phyloP scores from a whole-genome alignment of 192 early-diverging fungal genomes.

The Coemansia sp. region DNA sequence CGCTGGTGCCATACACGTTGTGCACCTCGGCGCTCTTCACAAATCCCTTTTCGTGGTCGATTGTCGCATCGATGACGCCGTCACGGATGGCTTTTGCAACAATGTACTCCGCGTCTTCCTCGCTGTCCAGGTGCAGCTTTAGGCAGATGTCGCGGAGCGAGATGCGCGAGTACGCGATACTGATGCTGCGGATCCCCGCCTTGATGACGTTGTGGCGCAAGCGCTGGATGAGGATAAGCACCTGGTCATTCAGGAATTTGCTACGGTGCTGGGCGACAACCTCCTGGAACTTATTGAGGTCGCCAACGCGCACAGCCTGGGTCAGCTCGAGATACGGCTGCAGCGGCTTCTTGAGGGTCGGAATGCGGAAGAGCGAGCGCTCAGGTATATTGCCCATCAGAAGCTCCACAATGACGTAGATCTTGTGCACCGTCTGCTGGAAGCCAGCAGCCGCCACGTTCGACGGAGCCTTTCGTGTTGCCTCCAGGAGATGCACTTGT shows the following conservation, averaged over 20 bases:
- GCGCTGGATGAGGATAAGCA: conserved; percentile 87
- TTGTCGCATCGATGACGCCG: conserved; percentile 96
- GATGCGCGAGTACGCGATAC: conserved; percentile 93
- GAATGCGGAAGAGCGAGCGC: conserved; percentile 87
- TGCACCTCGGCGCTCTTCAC: conserved; percentile 92
- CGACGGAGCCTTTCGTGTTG: conserved; percentile 94
- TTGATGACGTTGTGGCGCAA: conserved; percentile 99
- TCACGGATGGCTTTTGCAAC: conserved; percentile 98
- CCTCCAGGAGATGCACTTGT: conserved; percentile 85
- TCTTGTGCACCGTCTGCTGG: conserved; percentile 93
- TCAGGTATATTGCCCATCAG: conserved; percentile 99
- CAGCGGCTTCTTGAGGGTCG: conserved; percentile 79
- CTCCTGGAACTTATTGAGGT: conserved; percentile 92
- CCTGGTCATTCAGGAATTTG: conserved; percentile 85
- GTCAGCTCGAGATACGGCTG: conserved; percentile 93
- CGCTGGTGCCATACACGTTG: conserved; percentile 96
- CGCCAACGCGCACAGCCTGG: conserved; percentile 95
- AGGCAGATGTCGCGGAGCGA: conserved; percentile 94
- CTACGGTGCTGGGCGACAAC: conserved; percentile 70
- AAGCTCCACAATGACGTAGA: conserved; percentile 95
- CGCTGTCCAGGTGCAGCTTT: conserved; percentile 95
- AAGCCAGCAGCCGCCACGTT: conserved; percentile 87
- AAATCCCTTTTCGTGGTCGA: conserved; percentile 91
- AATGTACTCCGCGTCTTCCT: conserved; percentile 99
- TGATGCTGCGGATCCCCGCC: conserved; percentile 97